phyloP scores from a whole-genome alignment of 495 filamentous ascomycete species.

The Xylona heveae region DNA sequence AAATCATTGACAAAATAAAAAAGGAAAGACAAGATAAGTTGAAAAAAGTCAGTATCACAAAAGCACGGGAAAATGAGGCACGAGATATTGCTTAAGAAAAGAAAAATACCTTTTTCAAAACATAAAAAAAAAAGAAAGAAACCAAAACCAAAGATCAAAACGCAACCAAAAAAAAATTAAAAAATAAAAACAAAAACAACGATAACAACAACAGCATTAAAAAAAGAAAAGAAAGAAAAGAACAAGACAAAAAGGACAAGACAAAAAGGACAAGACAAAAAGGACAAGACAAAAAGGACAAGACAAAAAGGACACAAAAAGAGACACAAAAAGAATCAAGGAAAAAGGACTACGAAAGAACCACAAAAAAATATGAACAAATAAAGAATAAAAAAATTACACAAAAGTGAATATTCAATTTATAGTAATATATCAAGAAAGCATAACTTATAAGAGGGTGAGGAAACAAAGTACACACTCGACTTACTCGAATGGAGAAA shows the following conservation, averaged over 20 bases:
- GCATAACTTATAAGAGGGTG: no score
- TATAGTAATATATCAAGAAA: no score
- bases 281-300: neutral
- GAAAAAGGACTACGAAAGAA: no score
- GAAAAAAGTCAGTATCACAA: conserved; percentile 5
- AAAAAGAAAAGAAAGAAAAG: conserved; percentile 4
- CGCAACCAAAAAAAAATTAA: conserved; percentile 1
- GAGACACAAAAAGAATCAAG: no score
- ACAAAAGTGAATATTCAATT: no score
- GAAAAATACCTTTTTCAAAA: no score
- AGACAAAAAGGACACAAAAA: no score
- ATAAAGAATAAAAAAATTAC: no score
- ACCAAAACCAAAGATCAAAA: conserved; percentile 1
- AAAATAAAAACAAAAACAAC: conserved; percentile 4
- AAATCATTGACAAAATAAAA: conserved; percentile 1
- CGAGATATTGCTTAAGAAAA: neutral
- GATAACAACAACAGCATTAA: neutral
- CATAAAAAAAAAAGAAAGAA: no score
- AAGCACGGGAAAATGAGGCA: neutral
- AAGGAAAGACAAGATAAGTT: conserved; percentile 4
- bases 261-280: conserved; percentile 1
- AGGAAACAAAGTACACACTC: no score
- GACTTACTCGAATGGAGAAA: no score
- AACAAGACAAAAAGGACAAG: conserved; percentile 6
- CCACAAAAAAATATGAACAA: no score